Evolutionary conservation across 805 yeast genomes (phyloP).

Genomic region (Metschnikowia henanensis): DNA sequence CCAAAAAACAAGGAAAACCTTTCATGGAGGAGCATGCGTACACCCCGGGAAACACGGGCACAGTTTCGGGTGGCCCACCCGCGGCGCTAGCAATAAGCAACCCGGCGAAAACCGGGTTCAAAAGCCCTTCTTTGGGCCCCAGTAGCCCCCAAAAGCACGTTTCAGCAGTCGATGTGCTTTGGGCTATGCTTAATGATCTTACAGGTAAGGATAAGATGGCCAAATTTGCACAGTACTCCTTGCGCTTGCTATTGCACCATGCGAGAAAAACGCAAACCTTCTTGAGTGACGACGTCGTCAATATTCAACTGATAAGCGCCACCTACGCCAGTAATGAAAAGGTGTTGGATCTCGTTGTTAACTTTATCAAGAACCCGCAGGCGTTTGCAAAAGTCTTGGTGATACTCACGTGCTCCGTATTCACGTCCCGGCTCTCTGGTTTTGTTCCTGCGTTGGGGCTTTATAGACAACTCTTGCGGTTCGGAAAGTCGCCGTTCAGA

Average conservation of each 20-base stretch:
- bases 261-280: slow-evolving; percentile 39
- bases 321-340: slow-evolving; percentile 35
- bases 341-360: slow-evolving; percentile 32
- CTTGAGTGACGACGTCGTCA: slow-evolving; percentile 34
- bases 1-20: slow-evolving; percentile 1
- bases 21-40: neutral
- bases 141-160: slow-evolving; percentile 9
- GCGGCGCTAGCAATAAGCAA: neutral
- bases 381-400: slow-evolving; percentile 35
- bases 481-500: slow-evolving; percentile 69
- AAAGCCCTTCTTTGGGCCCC: neutral
- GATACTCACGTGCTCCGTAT: slow-evolving; percentile 39
- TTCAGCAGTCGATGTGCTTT: slow-evolving; percentile 44
- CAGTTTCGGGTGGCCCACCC: too few relatives aligned
- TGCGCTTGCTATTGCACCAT: slow-evolving; percentile 52
- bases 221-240: slow-evolving; percentile 57
- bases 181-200: slow-evolving; percentile 52
- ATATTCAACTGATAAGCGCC: slow-evolving; percentile 29
- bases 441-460: slow-evolving; percentile 47
- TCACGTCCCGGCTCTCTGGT: slow-evolving; percentile 42
- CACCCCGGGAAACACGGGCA: slow-evolving; percentile 4
- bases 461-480: slow-evolving; percentile 68
- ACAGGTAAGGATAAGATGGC: slow-evolving; percentile 75
- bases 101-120: neutral
- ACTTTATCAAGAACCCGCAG: slow-evolving; percentile 37